Evolutionary conservation across 805 yeast genomes (phyloP).

Genomic region (Yarrowia osloensis): DNA sequence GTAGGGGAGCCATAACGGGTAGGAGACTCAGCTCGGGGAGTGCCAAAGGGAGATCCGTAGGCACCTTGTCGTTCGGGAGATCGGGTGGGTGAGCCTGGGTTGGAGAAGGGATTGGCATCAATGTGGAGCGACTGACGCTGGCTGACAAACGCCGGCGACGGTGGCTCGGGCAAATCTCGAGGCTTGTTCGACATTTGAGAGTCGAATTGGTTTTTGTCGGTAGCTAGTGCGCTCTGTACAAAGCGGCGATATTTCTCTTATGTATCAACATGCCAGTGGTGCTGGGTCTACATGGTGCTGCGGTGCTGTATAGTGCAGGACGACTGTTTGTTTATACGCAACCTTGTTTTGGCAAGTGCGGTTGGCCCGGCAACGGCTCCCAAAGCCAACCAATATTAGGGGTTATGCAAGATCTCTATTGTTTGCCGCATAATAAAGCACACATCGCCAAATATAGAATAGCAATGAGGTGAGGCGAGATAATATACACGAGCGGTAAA

Average conservation of each 20-base stretch:
- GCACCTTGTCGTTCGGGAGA: conserved; percentile 15
- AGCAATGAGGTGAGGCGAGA: not conserved
- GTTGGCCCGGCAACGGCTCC: conserved; percentile 18
- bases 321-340: conserved; percentile 17
- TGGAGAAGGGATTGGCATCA: conserved; percentile 31
- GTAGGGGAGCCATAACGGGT: conserved; percentile 35
- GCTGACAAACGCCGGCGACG: conserved; percentile 30
- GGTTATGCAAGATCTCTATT: conserved; percentile 14
- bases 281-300: conserved; percentile 19
- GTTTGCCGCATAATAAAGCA: not conserved
- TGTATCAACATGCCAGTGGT: conserved; percentile 6
- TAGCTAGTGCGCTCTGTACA: conserved; percentile 1
- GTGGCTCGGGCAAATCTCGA: conserved; percentile 29
- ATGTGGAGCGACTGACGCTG: conserved; percentile 28
- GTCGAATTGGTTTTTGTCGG: not conserved
- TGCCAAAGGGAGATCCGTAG: conserved; percentile 28
- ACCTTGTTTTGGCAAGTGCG: not conserved
- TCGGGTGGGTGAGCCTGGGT: conserved; percentile 30
- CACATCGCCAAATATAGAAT: conserved; percentile 3
- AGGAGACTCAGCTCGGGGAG: conserved; percentile 31
- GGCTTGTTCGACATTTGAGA: conserved; percentile 25
- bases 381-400: not conserved
- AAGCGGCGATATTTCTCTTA: conserved; percentile 20
- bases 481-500: not conserved
- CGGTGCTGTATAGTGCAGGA: not conserved